Conservation (phyloP, 192 early-diverging fungal species). For the Spizellomyces sp. region DNA sequence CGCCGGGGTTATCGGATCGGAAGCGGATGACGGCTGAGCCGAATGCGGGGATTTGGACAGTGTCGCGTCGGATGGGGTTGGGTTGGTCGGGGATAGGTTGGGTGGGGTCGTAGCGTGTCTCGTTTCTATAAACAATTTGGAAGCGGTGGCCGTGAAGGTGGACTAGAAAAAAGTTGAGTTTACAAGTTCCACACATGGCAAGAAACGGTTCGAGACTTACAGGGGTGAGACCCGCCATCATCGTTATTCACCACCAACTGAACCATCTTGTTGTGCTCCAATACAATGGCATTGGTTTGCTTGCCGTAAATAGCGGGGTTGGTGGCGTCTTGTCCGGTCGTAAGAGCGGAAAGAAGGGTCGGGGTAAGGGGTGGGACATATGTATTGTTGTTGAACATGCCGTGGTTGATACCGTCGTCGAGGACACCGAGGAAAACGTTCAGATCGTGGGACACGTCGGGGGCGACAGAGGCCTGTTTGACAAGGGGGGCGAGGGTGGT, state of each 20-base stretch:
- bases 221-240: conserved; percentile 72
- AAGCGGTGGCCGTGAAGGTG: no score
- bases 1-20: no score
- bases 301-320: conserved; percentile 60
- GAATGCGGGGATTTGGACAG: no score
- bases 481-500: conserved; percentile 59
- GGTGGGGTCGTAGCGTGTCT: no score
- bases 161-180: no score
- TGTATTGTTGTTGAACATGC: conserved; percentile 76
- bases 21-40: no score
- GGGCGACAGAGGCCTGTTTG: conserved; percentile 37
- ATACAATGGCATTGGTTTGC: conserved; percentile 61
- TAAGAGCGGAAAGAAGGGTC: conserved; percentile 64
- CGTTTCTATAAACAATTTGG: no score
- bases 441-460: conserved; percentile 54
- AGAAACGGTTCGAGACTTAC: conserved; percentile 34
- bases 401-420: conserved; percentile 77
- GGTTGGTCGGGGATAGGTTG: no score
- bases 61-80: no score
- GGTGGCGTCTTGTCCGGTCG: conserved; percentile 53
- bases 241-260: conserved; percentile 77
- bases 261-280: conserved; percentile 62
- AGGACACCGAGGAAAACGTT: conserved; percentile 67
- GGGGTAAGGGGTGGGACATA: conserved; percentile 70
- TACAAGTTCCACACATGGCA: no score